Percentiles rank a stretch among this genome's conserved stretches.
These are phyloP conservation scores for Trypanosoma platydactyli DNA, from an alignment of 208 protist species.

Conservation along the genomic window DNA sequence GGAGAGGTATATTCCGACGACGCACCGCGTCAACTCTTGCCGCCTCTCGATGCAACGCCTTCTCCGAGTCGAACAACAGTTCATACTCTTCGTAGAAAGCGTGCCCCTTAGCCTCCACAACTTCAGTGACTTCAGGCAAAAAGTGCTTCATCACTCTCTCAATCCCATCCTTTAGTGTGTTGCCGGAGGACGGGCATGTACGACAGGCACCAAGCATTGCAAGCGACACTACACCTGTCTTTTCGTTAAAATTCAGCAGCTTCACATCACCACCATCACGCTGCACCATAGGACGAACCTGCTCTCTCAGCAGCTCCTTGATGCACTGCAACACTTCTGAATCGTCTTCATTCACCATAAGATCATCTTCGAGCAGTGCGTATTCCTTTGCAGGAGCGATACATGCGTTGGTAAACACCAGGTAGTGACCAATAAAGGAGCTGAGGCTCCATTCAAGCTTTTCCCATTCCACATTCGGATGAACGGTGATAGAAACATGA, in stretches of 20 bases:
- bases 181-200: constrained; percentile 86
- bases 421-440: constrained; percentile 87
- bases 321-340: constrained; percentile 91
- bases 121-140: constrained; percentile 87
- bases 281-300: constrained; percentile 92
- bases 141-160: constrained; percentile 93
- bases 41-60: constrained; percentile 74
- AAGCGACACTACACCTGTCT: constrained; percentile 87
- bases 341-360: constrained; percentile 62
- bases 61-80: constrained; percentile 78
- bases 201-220: constrained; percentile 91
- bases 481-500: constrained; percentile 73
- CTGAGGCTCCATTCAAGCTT: constrained; percentile 86
- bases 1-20: constrained; percentile 36
- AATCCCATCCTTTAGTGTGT: constrained; percentile 91
- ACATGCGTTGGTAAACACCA: constrained; percentile 73
- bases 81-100: constrained; percentile 85
- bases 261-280: constrained; percentile 93
- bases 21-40: constrained; percentile 61
- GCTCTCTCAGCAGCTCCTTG: constrained; percentile 92
- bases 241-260: constrained; percentile 81
- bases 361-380: constrained; percentile 83
- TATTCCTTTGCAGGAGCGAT: constrained; percentile 75
- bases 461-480: constrained; percentile 69
- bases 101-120: constrained; percentile 72